These are phyloP conservation scores for Leishmania tarentolae DNA, from an alignment of 208 protist species.

Conservation along the genomic window DNA sequence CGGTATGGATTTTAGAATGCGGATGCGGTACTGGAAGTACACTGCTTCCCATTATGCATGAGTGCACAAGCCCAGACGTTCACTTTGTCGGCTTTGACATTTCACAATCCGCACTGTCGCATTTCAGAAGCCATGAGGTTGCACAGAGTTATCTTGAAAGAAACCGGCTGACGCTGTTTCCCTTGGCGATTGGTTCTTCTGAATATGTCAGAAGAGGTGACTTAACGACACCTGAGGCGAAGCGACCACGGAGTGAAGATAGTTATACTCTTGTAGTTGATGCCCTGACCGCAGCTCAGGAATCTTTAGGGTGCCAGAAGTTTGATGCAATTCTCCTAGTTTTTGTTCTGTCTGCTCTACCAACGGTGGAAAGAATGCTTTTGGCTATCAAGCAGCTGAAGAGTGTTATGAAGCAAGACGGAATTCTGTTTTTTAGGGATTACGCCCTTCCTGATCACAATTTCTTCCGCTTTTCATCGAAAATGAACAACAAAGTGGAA, in stretches of 20 bases:
- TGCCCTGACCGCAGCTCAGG: conserved; percentile 25
- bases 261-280: conserved; percentile 20
- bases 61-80: conserved; percentile 35
- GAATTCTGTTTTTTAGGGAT: conserved; percentile 72
- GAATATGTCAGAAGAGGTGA: neutral
- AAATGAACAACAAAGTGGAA: conserved; percentile 34
- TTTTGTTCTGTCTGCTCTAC: conserved; percentile 84
- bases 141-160: conserved; percentile 31
- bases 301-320: conserved; percentile 17
- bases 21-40: conserved; percentile 82
- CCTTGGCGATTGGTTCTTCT: conserved; percentile 31
- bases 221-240: conserved; percentile 3
- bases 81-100: conserved; percentile 77
- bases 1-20: conserved; percentile 58
- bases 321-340: conserved; percentile 71
- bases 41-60: conserved; percentile 63
- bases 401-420: conserved; percentile 44
- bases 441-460: conserved; percentile 82
- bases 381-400: conserved; percentile 45
- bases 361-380: conserved; percentile 58
- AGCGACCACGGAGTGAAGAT: conserved; percentile 28
- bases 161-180: conserved; percentile 40
- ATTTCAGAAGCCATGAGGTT: conserved; percentile 50
- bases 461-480: conserved; percentile 74
- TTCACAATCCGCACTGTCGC: conserved; percentile 42